Conservation (phyloP, 169 alveolate genomes). For the Cyclospora cayetanensis region DNA sequence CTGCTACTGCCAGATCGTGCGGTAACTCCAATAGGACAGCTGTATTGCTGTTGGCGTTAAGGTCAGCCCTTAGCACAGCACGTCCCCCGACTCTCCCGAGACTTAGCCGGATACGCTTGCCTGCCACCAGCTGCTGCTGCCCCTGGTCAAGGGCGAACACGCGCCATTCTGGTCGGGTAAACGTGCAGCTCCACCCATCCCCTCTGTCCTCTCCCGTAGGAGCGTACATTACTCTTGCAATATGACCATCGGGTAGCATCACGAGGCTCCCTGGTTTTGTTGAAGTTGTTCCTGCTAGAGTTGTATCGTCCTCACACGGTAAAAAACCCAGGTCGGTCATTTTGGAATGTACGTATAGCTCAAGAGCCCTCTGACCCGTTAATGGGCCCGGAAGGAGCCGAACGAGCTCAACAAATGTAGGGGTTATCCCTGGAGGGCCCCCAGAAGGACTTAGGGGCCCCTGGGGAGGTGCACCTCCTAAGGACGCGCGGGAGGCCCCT, state of each 20-base stretch:
- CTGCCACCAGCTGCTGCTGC: constrained; percentile 13
- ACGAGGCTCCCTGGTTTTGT: not conserved
- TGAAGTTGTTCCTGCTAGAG: constrained; percentile 30
- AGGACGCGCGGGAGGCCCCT: not conserved
- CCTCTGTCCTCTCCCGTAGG: not conserved
- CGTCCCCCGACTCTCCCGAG: not conserved
- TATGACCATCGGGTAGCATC: not conserved
- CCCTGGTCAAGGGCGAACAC: not conserved
- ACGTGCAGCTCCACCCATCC: constrained; percentile 34
- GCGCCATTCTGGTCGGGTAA: constrained; percentile 46
- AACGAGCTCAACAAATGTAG: not conserved
- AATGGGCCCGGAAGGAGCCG: constrained; percentile 1
- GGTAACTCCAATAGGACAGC: not conserved
- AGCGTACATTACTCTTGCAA: not conserved
- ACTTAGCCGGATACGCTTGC: not conserved
- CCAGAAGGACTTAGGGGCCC: constrained; percentile 1
- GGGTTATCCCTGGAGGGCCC: not conserved
- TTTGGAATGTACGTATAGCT: constrained; percentile 37
- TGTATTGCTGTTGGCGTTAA: not conserved
- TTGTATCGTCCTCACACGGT: constrained; percentile 8
- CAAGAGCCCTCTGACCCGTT: constrained; percentile 2
- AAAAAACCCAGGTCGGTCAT: constrained; percentile 17
- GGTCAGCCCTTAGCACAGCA: not conserved
- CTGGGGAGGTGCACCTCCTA: not conserved
- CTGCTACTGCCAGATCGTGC: not conserved